phyloP scores from a whole-genome alignment of 177 flowering plant species.

The Vitis hybrid region DNA sequence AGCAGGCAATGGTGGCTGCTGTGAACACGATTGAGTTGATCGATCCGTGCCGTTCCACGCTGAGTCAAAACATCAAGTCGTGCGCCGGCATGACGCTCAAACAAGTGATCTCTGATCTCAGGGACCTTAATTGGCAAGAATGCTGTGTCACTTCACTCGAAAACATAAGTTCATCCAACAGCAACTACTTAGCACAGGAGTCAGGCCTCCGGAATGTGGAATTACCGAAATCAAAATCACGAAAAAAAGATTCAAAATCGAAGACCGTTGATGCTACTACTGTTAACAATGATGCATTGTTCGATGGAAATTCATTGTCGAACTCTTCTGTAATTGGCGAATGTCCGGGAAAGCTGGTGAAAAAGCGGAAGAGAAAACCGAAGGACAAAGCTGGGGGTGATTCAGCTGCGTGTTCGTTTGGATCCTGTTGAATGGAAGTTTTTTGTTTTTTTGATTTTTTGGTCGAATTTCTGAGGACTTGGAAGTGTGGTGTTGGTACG shows the following conservation, averaged over 20 bases:
- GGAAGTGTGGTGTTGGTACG: too few relatives aligned
- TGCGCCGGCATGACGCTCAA: constrained; percentile 20
- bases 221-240: too few relatives aligned
- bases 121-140: constrained; percentile 50
- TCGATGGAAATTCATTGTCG: not conserved
- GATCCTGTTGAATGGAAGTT: not conserved
- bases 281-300: too few relatives aligned
- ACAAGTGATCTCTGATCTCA: constrained; percentile 33
- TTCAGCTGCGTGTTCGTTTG: not conserved
- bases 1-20: constrained; percentile 28
- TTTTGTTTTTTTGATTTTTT: too few relatives aligned
- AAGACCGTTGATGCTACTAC: too few relatives aligned
- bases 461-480: too few relatives aligned
- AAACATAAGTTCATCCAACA: constrained; percentile 9
- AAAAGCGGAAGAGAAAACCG: constrained; percentile 12
- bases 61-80: constrained; percentile 27
- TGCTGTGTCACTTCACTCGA: constrained; percentile 42
- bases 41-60: constrained; percentile 43
- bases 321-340: not conserved
- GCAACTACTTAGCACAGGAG: not conserved
- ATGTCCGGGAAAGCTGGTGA: not conserved
- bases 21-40: constrained; percentile 30
- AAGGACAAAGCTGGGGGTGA: not conserved
- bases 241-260: too few relatives aligned
- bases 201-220: not conserved